Evolutionary conservation across 768 basidiomycete genomes (phyloP).

Genomic region (Astraeus odoratus): DNA sequence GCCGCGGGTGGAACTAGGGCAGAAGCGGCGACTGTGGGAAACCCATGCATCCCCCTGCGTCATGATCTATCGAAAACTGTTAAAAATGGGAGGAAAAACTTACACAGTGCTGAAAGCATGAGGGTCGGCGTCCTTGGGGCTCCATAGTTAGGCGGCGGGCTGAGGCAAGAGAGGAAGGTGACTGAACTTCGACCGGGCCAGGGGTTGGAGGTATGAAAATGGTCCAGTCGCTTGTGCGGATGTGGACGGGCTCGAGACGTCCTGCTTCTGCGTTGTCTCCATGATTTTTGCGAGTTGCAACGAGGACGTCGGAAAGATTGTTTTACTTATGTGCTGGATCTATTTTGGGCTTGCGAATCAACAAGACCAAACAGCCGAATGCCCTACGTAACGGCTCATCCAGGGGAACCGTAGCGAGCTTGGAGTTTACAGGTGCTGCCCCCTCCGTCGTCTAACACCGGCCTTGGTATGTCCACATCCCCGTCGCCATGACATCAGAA

Average conservation of each 20-base stretch:
- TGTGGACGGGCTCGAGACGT: too few relatives aligned
- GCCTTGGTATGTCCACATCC: background rate
- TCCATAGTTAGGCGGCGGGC: conserved; percentile 10
- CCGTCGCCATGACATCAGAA: background rate
- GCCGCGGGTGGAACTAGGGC: conserved; percentile 29
- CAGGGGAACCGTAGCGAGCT: background rate
- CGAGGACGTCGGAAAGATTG: too few relatives aligned
- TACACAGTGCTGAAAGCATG: conserved; percentile 29
- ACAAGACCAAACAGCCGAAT: background rate
- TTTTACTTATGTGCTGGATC: too few relatives aligned
- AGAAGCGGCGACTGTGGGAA: conserved; percentile 29
- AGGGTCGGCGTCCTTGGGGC: conserved; percentile 23
- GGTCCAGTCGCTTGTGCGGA: conserved; percentile 13
- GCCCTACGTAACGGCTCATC: background rate
- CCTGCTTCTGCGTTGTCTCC: too few relatives aligned
- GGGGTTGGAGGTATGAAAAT: conserved; percentile 23
- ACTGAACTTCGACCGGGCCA: conserved; percentile 27
- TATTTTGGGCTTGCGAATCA: too few relatives aligned
- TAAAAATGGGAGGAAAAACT: conserved; percentile 9
- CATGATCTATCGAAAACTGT: background rate
- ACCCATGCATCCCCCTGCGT: background rate
- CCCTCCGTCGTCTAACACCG: too few relatives aligned
- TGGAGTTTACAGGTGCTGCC: background rate
- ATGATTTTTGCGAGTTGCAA: too few relatives aligned
- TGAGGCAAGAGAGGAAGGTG: background rate